Evolutionary conservation across 371 early-diverging fungal species (phyloP).

Genomic region (Lichtheimia ornata): DNA sequence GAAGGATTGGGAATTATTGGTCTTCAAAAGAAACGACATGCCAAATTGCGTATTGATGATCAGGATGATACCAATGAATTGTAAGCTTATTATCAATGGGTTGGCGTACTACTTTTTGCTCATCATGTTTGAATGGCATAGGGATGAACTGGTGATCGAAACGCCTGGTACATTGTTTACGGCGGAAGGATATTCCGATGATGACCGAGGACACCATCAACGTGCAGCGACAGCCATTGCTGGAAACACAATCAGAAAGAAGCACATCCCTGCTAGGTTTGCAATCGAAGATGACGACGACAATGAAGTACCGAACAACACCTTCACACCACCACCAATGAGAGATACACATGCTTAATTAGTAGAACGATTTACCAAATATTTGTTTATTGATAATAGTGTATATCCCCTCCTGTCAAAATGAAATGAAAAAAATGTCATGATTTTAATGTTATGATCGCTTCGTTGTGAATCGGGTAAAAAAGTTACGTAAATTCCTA

Average conservation of each 20-base stretch:
- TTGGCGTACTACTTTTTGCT: background rate
- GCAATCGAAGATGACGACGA: constrained; percentile 32
- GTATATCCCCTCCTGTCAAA: background rate
- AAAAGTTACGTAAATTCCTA: too few relatives aligned
- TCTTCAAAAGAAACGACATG: constrained; percentile 3
- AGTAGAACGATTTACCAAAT: too few relatives aligned
- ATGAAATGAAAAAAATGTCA: background rate
- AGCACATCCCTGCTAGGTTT: constrained; percentile 11
- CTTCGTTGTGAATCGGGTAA: too few relatives aligned
- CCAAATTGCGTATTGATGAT: constrained; percentile 38
- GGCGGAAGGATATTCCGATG: constrained; percentile 38
- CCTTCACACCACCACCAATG: too few relatives aligned
- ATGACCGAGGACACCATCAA: constrained; percentile 8
- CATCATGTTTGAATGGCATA: constrained; percentile 1
- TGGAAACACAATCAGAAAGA: background rate
- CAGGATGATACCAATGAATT: constrained; percentile 45
- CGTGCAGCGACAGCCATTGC: background rate
- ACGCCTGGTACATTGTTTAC: constrained; percentile 44
- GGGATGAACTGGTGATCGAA: constrained; percentile 50
- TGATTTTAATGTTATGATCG: too few relatives aligned
- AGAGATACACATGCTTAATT: too few relatives aligned
- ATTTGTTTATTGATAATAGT: too few relatives aligned
- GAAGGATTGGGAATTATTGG: background rate
- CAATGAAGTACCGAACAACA: constrained; percentile 12
- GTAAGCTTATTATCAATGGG: background rate